phyloP scores from a whole-genome alignment of 768 basidiomycete species.

The Dentipellis sp. region DNA sequence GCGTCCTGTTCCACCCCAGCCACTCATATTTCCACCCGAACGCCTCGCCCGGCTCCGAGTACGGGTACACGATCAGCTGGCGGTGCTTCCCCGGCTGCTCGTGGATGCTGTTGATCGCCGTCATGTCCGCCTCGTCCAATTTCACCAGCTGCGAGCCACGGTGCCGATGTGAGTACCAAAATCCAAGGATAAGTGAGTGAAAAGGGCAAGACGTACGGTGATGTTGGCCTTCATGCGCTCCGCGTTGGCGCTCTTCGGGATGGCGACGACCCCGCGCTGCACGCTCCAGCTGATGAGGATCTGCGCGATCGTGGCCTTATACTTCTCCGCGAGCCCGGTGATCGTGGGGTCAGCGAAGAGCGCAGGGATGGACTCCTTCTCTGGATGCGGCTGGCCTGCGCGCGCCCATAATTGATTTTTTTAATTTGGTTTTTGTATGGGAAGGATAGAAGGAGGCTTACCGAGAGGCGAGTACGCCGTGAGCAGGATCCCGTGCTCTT shows the following conservation, averaged over 20 bases:
- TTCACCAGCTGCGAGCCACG: conserved; percentile 25
- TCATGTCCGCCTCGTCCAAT: conserved; percentile 30
- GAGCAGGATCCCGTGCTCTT: conserved; percentile 48
- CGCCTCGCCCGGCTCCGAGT: conserved; percentile 20
- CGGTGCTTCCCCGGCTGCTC: conserved; percentile 30
- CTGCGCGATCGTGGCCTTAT: neutral
- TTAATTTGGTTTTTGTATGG: neutral
- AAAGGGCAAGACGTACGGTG: too few relatives aligned
- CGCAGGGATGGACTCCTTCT: neutral
- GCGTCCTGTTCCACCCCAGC: conserved; percentile 32
- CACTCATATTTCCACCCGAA: conserved; percentile 37
- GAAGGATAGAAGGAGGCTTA: neutral
- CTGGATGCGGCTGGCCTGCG: neutral
- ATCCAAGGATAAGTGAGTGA: neutral
- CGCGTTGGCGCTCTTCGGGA: conserved; percentile 56
- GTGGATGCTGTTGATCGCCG: conserved; percentile 33
- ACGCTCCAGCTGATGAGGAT: conserved; percentile 32
- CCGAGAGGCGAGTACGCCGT: conserved; percentile 56
- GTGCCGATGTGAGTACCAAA: conserved; percentile 5
- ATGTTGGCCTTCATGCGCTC: too few relatives aligned
- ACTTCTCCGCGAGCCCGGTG: conserved; percentile 20
- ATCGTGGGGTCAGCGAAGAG: conserved; percentile 10
- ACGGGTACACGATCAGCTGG: conserved; percentile 19
- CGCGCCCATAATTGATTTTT: too few relatives aligned
- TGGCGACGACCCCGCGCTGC: conserved; percentile 41